Percentiles rank a stretch among this genome's conserved stretches.
These are phyloP conservation scores for Diutina pseudorugosa DNA, from an alignment of 1,139 yeast species.

Conservation along the genomic window DNA sequence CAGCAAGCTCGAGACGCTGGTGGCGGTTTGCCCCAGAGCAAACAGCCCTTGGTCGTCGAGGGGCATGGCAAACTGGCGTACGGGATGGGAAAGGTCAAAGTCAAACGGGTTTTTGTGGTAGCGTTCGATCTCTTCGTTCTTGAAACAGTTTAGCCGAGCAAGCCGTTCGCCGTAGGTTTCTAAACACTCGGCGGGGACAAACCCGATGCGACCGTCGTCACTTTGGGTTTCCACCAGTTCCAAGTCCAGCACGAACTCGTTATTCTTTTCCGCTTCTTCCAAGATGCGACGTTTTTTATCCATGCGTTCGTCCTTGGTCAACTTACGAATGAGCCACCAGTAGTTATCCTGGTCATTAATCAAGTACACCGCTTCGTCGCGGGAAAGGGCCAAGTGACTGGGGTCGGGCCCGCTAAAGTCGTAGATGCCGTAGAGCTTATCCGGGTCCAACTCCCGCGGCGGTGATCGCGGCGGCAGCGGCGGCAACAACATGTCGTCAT, in stretches of 20 bases:
- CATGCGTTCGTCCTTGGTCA: constrained; percentile 28
- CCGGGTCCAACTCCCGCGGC: constrained; percentile 75
- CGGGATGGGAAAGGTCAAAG: constrained; percentile 1
- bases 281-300: constrained; percentile 6
- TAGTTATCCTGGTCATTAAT: constrained; percentile 85
- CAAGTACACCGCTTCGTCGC: constrained; percentile 75
- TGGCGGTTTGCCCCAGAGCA: not conserved
- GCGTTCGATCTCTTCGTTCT: constrained; percentile 67
- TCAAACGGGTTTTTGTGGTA: constrained; percentile 3
- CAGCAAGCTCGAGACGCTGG: not conserved
- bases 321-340: constrained; percentile 89
- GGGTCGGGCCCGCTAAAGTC: constrained; percentile 91
- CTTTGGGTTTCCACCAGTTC: constrained; percentile 12
- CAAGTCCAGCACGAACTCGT: constrained; percentile 11
- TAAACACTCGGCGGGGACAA: constrained; percentile 91
- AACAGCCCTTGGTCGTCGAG: not conserved
- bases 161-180: constrained; percentile 87
- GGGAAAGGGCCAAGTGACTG: constrained; percentile 69
- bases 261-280: constrained; percentile 6
- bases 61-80: constrained; percentile 1
- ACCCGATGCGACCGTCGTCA: constrained; percentile 68
- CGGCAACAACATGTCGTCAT: constrained; percentile 20
- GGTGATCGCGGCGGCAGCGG: constrained; percentile 72
- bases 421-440: constrained; percentile 72
- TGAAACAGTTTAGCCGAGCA: constrained; percentile 86